phyloP scores from a whole-genome alignment of 2,329 filamentous ascomycete species.

The Diaporthe ampelina region DNA sequence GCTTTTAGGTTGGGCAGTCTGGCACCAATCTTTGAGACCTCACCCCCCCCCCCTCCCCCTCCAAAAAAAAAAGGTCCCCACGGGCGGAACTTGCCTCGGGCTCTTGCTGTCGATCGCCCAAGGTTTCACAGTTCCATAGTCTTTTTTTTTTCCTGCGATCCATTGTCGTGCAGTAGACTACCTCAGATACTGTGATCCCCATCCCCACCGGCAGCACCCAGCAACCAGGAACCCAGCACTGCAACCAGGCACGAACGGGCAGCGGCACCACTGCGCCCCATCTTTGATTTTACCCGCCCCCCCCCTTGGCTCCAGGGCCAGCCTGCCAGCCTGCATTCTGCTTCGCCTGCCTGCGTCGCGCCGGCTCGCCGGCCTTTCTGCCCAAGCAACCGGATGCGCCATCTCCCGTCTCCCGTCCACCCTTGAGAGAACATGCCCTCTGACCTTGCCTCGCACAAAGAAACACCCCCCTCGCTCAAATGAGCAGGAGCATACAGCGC shows the following conservation, averaged over 20 bases:
- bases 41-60: not conserved
- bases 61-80: not conserved
- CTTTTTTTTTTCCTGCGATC: conserved; percentile 12
- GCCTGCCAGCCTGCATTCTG: not conserved
- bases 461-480: conserved; percentile 35
- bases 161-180: conserved; percentile 27
- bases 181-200: not conserved
- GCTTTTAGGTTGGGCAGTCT: not conserved
- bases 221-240: not conserved
- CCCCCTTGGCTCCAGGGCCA: not conserved
- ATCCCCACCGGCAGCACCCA: conserved; percentile 16
- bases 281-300: conserved; percentile 7
- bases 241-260: conserved; percentile 1
- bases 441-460: conserved; percentile 31
- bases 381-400: conserved; percentile 29
- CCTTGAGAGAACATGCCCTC: conserved; percentile 32
- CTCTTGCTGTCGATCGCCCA: conserved; percentile 19
- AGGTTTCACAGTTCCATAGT: conserved; percentile 25
- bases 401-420: not conserved
- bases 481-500: conserved; percentile 42
- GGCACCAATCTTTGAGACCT: conserved; percentile 1
- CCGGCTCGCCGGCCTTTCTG: conserved; percentile 22
- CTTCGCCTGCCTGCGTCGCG: conserved; percentile 24
- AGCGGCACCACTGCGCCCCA: conserved; percentile 11
- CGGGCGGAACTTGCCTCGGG: conserved; percentile 28